Conservation (phyloP, 257 asterid genomes). For the Striga asiatica region DNA sequence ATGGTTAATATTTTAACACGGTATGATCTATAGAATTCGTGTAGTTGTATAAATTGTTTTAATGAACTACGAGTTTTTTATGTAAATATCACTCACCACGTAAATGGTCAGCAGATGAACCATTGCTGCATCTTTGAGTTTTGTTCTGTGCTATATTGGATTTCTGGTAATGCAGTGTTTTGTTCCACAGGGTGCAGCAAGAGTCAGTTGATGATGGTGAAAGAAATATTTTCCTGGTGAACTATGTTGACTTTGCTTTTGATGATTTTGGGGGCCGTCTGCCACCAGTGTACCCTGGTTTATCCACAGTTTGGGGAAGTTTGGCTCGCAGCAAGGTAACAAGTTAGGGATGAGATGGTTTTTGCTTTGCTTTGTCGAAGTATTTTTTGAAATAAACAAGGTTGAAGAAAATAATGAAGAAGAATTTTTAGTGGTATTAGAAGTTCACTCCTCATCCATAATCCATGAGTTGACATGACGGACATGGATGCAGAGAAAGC, state of each 20-base stretch:
- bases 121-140: conserved; percentile 13
- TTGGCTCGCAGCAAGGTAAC: conserved; percentile 99
- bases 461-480: background rate
- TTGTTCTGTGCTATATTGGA: conserved; percentile 6
- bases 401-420: conserved; percentile 12
- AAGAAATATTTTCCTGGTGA: conserved; percentile 84
- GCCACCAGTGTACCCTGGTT: conserved; percentile 96
- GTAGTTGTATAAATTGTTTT: conserved; percentile 6
- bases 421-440: conserved; percentile 2
- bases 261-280: conserved; percentile 99
- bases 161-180: conserved; percentile 12
- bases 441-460: background rate
- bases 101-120: conserved; percentile 9
- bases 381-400: background rate
- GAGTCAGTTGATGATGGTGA: conserved; percentile 98
- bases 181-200: conserved; percentile 77
- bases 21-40: conserved; percentile 27
- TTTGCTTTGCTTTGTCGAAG: conserved; percentile 8
- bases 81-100: conserved; percentile 1
- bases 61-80: background rate
- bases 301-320: conserved; percentile 99
- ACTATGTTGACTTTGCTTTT: conserved; percentile 87
- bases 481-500: too few species aligned
- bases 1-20: conserved; percentile 98
- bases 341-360: conserved; percentile 9